Base-by-base conservation (phyloP, 768 basidiomycete genomes). In the Naganishia kalamii region DNA sequence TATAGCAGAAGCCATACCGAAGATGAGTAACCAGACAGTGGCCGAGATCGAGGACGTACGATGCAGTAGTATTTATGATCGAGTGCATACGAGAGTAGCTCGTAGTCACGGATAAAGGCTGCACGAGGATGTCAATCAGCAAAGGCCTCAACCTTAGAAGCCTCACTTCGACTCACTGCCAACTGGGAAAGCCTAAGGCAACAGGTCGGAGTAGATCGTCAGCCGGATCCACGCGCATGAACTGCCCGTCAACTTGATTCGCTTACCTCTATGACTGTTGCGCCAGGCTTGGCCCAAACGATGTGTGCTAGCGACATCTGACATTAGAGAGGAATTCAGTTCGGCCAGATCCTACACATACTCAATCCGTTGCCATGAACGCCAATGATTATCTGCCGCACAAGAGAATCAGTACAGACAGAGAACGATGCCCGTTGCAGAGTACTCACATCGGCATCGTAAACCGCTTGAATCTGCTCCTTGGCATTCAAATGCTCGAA, bases 291-390 rank as follows among this genome's bases (percentile, higher is more conserved):
- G 25, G 68, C 64, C 70, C 70, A 70, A n/a, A 70, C 30, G n/a
- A 66, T 61, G 52, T 70, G 67, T 21, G 70, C 65, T 65, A 41
- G 3, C 30, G 11, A 17, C 13, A 19, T 19, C 4, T n/a, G n/a
- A n/a, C n/a, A n/a, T n/a, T n/a, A n/a, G n/a, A n/a, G n/a, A n/a
- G n/a, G n/a, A n/a, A n/a, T n/a, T n/a, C n/a, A n/a, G n/a, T n/a
- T n/a, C n/a, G n/a, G n/a, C n/a, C n/a, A n/a, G n/a, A n/a, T 7
- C 37, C 7, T 40, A 40, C 21, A 65, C 65, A 21, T 25, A 65
- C 65, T 68, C 47, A 70, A 25, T 12, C 68, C 72, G 50, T 70
- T 68, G 4, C 71, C 70, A 59, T 74, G 73, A 12, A 74, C 63
- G 17, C 73, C 73, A 40, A 74, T 63, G 35, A 70, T 21, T 27